Base-by-base conservation (phyloP, 2,329 filamentous ascomycete species). In the Colletotrichum lupini region DNA sequence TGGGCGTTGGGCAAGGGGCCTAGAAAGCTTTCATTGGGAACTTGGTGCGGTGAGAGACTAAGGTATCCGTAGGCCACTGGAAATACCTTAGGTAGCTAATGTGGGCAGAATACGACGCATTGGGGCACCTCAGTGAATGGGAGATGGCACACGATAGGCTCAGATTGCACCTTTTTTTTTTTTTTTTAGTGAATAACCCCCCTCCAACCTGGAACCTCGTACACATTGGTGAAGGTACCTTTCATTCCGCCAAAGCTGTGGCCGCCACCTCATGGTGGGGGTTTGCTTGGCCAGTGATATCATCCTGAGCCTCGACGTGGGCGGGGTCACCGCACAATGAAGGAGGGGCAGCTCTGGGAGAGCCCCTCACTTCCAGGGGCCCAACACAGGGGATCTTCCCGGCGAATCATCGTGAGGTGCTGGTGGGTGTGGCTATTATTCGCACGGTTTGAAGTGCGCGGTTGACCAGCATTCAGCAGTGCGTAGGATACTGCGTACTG, bases 221-320 rank as follows among this genome's bases (percentile, higher is more conserved):
- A 49, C 42, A 35, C 32, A 35, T 35, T 35, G 32, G 32, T 35
- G 32, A 35, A 35, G 32, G 32, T 35, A 35, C 32, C 32, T 35
- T 35, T 12, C 32, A 35, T 12, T 35, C 32, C 3, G 19, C 19
- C 42, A 49, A 42, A 67, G 65, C 65, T 67, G 56, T 67, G 65
- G 68, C 56, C 64, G 8, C 37, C 16, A 42, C 37, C 37, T 42
- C 37, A n/a, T 56, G 64, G 67, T 73, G 67, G 71, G 67, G 71
- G 42, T 22, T 53, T 55, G 56, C 67, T 65, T 66, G 67, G 60
- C 70, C 70, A 73, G 70, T 73, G 67, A 73, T 73, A 73, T 73
- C 67, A 70, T 70, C 30, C 28, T 73, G 46, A 70, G 60, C 42
- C 60, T 60, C 14, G 67, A 61, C 70, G 46, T 61, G 67, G 70